A percentile compares a stretch with the other conserved stretches of the same genome.
Evolutionary conservation across 805 yeast species (phyloP).

Genomic region (Kluyveromyces wickerhamii): DNA sequence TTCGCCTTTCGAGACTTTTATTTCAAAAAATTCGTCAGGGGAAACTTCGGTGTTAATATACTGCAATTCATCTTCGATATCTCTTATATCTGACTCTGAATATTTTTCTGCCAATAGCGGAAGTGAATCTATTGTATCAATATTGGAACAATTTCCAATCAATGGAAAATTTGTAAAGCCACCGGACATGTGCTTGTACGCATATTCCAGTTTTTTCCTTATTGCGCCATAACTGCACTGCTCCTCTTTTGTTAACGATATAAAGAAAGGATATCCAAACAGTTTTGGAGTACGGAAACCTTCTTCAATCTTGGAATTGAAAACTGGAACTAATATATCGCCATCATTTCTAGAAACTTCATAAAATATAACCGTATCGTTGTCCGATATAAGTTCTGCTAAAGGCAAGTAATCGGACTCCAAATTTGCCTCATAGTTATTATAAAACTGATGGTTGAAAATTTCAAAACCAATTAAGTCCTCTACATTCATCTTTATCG

Average conservation of each 20-base stretch:
- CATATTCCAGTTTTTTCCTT: slow-evolving; percentile 45
- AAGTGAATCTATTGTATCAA: slow-evolving; percentile 27
- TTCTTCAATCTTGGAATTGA: slow-evolving; percentile 37
- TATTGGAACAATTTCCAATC: slow-evolving; percentile 19
- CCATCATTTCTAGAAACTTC: slow-evolving; percentile 37
- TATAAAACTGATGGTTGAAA: slow-evolving; percentile 60
- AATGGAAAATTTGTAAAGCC: slow-evolving; percentile 27
- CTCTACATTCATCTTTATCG: slow-evolving; percentile 30
- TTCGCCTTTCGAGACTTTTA: slow-evolving; percentile 11
- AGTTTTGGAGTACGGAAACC: slow-evolving; percentile 36
- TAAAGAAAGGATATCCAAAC: slow-evolving; percentile 74
- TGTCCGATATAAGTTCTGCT: slow-evolving; percentile 52
- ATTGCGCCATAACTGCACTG: slow-evolving; percentile 49
- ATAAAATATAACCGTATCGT: slow-evolving; percentile 63
- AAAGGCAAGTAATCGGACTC: slow-evolving; percentile 49
- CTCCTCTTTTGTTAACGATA: slow-evolving; percentile 48
- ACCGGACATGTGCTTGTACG: slow-evolving; percentile 42
- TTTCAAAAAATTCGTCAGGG: slow-evolving; percentile 15
- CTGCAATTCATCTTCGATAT: slow-evolving; percentile 14
- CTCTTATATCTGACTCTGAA: slow-evolving; percentile 16
- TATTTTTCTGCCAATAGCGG: slow-evolving; percentile 26
- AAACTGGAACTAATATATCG: slow-evolving; percentile 53
- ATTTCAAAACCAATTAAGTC: slow-evolving; percentile 49
- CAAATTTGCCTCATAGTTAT: slow-evolving; percentile 56
- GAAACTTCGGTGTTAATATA: slow-evolving; percentile 12